Base-by-base conservation (phyloP, 2,329 filamentous ascomycete genomes). In the Aphanoascus verrucosus region DNA sequence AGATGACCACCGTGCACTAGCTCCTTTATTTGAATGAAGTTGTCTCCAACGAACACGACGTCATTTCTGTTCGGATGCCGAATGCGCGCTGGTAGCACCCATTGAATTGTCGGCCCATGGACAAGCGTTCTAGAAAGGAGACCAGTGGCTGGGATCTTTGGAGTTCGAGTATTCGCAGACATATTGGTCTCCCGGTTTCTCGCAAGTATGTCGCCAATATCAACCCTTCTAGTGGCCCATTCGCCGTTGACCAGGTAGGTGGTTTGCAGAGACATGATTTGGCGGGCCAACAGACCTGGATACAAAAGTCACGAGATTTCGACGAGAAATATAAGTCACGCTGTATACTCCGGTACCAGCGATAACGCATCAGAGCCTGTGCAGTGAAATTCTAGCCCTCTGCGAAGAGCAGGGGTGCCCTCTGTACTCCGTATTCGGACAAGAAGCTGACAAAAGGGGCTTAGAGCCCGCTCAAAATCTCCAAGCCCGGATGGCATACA, bases 21-120 rank as follows among this genome's bases (percentile, higher is more conserved):
- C 65, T 94, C 85, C 61, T 83, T 85, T 58, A 97, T 81, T 60
- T 91, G 84, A 43, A 98, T 78, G 61, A 82, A 87, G 58, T 85
- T 79, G 59, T 94, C 85, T 52, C 89, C 87, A 54, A 98, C 78
- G 61, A 95, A 88, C 37, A 90, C 84, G 58, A 96, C 81, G 71
- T 97, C 90, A 60, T 93, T 89, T 56, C 82, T 75, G 42, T 76
- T 69, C 49, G 76, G 74, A 53, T 83, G 83, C 55, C 90, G 79
- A 55, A 97, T 74, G 56, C 84, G 81, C n/a, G 84, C 87, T 11
- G 89, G 86, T 12, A 95, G 72, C 42, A 96, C 84, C 74, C 80
- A 85, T 63, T 84, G 84, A 53, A 85, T 78, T 35, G 85, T 74
- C 1, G 90, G 86, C 58, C 86, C 94, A 51, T 83, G 79, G 49